These are phyloP conservation scores for Apiotrichum gracile DNA, from an alignment of 1,284 basidiomycete genomes.

Conservation along the genomic window DNA sequence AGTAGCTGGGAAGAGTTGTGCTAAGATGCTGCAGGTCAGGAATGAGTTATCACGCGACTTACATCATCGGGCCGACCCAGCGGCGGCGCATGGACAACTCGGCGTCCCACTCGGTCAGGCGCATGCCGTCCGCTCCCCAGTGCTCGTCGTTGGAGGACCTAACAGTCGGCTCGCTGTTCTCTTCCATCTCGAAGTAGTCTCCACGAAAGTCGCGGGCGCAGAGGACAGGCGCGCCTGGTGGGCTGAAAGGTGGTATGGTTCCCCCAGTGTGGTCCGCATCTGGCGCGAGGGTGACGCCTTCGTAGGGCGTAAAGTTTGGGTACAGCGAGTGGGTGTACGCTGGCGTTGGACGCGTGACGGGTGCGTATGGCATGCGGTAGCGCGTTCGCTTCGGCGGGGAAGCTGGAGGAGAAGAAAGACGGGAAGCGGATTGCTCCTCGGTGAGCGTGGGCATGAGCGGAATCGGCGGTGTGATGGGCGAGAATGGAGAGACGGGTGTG, in stretches of 20 bases:
- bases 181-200: slow-evolving; percentile 23
- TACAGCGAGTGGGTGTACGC: slow-evolving; percentile 29
- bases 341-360: slow-evolving; percentile 29
- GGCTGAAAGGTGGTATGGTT: too few relatives aligned
- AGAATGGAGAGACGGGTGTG: background rate
- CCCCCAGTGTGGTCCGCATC: too few relatives aligned
- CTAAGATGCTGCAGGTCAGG: slow-evolving; percentile 31
- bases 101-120: slow-evolving; percentile 34
- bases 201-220: slow-evolving; percentile 2
- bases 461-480: background rate
- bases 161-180: slow-evolving; percentile 21
- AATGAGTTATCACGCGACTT: too few relatives aligned
- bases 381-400: too few relatives aligned
- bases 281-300: too few relatives aligned
- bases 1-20: slow-evolving; percentile 33
- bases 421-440: background rate
- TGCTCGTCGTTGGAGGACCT: slow-evolving; percentile 15
- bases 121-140: slow-evolving; percentile 15
- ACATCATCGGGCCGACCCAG: slow-evolving; percentile 47
- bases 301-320: slow-evolving; percentile 37
- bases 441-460: slow-evolving; percentile 3
- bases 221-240: background rate
- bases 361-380: slow-evolving; percentile 20
- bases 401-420: background rate
- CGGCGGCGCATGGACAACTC: slow-evolving; percentile 16